These are phyloP conservation scores for Pleurotus tuoliensis DNA, from an alignment of 768 basidiomycete genomes.

Conservation along the genomic window DNA sequence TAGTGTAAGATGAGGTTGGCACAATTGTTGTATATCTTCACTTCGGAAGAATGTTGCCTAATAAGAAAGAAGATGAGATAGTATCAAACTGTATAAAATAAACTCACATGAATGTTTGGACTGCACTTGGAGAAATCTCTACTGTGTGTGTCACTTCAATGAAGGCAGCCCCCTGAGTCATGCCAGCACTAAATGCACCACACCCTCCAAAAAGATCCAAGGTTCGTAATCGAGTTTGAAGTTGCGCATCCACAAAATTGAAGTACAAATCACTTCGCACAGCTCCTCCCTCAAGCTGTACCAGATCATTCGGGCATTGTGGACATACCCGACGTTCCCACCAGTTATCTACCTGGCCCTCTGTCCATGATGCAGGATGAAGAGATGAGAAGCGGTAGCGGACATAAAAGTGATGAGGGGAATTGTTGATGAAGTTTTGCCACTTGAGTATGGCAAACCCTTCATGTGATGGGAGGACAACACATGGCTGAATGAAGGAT, in stretches of 20 bases:
- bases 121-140: slow-evolving; percentile 76
- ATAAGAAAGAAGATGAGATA: neutral
- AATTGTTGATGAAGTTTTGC: slow-evolving; percentile 34
- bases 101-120: slow-evolving; percentile 56
- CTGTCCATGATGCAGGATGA: too few species aligned
- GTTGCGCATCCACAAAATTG: slow-evolving; percentile 27
- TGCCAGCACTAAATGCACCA: slow-evolving; percentile 60
- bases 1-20: slow-evolving; percentile 59
- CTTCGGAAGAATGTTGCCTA: slow-evolving; percentile 50
- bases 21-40: slow-evolving; percentile 66
- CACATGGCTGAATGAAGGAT: slow-evolving; percentile 45
- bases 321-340: slow-evolving; percentile 41
- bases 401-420: slow-evolving; percentile 57
- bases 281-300: slow-evolving; percentile 27
- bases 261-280: slow-evolving; percentile 21
- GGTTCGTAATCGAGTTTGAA: slow-evolving; percentile 23
- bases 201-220: slow-evolving; percentile 49
- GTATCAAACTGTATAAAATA: neutral
- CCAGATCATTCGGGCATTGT: slow-evolving; percentile 29
- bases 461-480: slow-evolving; percentile 35
- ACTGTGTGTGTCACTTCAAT: slow-evolving; percentile 60
- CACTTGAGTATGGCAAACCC: slow-evolving; percentile 22
- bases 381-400: slow-evolving; percentile 23
- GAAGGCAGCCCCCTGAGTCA: slow-evolving; percentile 49
- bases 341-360: too few species aligned